Evolutionary conservation across 1,284 basidiomycete species (phyloP).

Genomic region (Ceratobasidium sp.): DNA sequence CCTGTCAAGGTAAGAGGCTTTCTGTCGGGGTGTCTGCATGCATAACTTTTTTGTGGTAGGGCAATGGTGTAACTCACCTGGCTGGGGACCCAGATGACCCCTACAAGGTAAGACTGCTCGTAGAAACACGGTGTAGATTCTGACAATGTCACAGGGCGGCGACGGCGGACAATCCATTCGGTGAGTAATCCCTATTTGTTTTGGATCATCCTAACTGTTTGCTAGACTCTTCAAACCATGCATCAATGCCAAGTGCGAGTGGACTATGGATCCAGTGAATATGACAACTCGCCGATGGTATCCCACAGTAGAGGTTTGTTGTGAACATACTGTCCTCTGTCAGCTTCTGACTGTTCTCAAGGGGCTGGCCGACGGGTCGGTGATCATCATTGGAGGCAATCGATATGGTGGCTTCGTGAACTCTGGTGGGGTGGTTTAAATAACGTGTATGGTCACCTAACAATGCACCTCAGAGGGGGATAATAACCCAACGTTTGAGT

Average conservation of each 20-base stretch:
- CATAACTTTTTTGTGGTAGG: slow-evolving; percentile 43
- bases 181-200: too few relatives aligned
- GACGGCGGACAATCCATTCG: slow-evolving; percentile 40
- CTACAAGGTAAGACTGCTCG: slow-evolving; percentile 38
- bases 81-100: slow-evolving; percentile 37
- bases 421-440: slow-evolving; percentile 60
- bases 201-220: slow-evolving; percentile 47
- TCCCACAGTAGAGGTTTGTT: slow-evolving; percentile 48
- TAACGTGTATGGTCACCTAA: background rate
- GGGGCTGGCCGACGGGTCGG: slow-evolving; percentile 51
- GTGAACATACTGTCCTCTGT: slow-evolving; percentile 51
- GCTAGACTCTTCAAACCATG: slow-evolving; percentile 45
- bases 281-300: slow-evolving; percentile 42
- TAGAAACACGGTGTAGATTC: too few relatives aligned
- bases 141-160: slow-evolving; percentile 10
- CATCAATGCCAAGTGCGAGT: slow-evolving; percentile 37
- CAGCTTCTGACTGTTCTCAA: background rate
- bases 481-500: slow-evolving; percentile 70
- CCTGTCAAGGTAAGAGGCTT: slow-evolving; percentile 47
- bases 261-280: slow-evolving; percentile 18
- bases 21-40: slow-evolving; percentile 46
- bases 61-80: slow-evolving; percentile 34
- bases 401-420: slow-evolving; percentile 86
- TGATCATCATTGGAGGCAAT: slow-evolving; percentile 63
- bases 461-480: slow-evolving; percentile 30